Evolutionary conservation across 176 grass and related monocot genomes (phyloP).

Genomic region (Areca catechu): DNA sequence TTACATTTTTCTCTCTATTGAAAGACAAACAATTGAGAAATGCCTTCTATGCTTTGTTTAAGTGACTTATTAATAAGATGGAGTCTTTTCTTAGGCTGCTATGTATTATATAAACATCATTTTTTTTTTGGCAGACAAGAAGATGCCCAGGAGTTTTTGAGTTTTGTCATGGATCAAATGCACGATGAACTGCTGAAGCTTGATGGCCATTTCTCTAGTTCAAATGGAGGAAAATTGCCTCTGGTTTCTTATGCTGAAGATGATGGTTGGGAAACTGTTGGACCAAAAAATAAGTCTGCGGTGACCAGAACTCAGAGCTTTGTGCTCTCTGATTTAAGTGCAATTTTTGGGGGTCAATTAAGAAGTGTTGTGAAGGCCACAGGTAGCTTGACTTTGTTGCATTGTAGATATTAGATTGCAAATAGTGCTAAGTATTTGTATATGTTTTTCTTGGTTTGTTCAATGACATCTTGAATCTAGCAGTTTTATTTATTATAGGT

Average conservation of each 20-base stretch:
- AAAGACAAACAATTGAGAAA: too few species aligned
- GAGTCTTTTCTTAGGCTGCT: background rate
- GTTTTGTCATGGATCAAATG: constrained; percentile 94
- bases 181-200: constrained; percentile 90
- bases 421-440: background rate
- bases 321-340: constrained; percentile 70
- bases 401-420: background rate
- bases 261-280: constrained; percentile 98
- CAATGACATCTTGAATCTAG: too few species aligned
- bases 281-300: constrained; percentile 88
- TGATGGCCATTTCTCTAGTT: constrained; percentile 44
- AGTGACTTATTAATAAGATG: background rate
- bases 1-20: too few species aligned
- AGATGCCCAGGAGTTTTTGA: constrained; percentile 96
- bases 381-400: constrained; percentile 29
- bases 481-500: too few species aligned
- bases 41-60: too few species aligned
- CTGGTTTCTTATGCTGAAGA: constrained; percentile 47
- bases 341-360: constrained; percentile 92
- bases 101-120: background rate
- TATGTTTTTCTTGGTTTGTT: background rate
- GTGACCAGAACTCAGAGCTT: constrained; percentile 88
- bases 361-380: constrained; percentile 78
- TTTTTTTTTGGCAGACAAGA: constrained; percentile 76
- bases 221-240: constrained; percentile 37